A percentile compares a stretch with the other conserved stretches of the same genome.
Conservation (phyloP, 148 eudicot genomes). For the Spergularia marina region DNA sequence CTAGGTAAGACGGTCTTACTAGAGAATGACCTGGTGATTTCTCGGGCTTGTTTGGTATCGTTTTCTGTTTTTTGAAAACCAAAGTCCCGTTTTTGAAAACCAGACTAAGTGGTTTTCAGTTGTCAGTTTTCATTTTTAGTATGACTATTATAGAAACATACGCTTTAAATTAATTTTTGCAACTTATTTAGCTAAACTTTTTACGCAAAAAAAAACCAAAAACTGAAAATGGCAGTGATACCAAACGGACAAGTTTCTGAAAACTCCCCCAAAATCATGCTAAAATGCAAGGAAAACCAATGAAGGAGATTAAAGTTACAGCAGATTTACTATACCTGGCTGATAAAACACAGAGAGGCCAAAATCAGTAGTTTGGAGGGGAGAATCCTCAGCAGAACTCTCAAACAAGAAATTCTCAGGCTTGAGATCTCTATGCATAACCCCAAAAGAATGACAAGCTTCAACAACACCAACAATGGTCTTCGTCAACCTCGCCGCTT, state of each 20-base stretch:
- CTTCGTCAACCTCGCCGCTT: constrained; percentile 59
- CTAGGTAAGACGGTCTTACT: no score
- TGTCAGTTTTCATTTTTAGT: no score
- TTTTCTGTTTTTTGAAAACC: no score
- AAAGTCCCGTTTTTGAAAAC: no score
- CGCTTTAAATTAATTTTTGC: no score
- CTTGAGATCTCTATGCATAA: constrained; percentile 73
- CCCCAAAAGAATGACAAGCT: constrained; percentile 70
- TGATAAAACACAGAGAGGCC: constrained; percentile 69
- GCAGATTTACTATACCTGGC: constrained; percentile 41
- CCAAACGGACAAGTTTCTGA: background rate
- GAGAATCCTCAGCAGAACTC: constrained; percentile 49
- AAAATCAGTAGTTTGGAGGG: constrained; percentile 59
- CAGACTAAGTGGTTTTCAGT: no score
- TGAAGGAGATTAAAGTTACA: background rate
- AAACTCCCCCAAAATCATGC: background rate
- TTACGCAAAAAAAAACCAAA: no score
- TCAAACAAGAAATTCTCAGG: constrained; percentile 71
- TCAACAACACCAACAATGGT: constrained; percentile 61
- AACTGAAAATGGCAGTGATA: no score
- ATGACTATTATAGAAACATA: no score
- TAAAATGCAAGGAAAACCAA: background rate
- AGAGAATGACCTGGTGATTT: no score
- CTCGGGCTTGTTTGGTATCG: no score
- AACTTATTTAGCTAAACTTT: no score